These are phyloP conservation scores for Symbiodinium pilosum DNA, from an alignment of 73 alveolate genomes.

Conservation along the genomic window DNA sequence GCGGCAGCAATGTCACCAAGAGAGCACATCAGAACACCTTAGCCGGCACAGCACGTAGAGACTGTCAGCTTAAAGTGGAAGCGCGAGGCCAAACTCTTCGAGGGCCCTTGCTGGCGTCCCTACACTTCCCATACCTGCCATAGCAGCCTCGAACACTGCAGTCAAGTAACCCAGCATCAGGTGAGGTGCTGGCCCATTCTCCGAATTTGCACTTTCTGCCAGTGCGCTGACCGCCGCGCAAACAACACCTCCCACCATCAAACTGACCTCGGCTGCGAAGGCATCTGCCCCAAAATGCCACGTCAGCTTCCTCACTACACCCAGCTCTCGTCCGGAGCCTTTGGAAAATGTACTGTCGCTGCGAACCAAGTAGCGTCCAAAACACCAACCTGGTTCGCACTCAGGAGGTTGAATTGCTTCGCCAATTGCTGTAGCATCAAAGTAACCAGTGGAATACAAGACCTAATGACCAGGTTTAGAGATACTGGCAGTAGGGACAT, in stretches of 20 bases:
- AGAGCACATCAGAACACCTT: constrained; percentile 74
- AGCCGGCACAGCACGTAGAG: too few relatives aligned
- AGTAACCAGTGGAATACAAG: constrained; percentile 70
- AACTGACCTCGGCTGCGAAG: constrained; percentile 4
- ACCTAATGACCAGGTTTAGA: constrained; percentile 73
- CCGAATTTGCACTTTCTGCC: constrained; percentile 48
- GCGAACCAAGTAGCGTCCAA: not conserved
- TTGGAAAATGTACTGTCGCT: too few relatives aligned
- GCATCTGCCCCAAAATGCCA: too few relatives aligned
- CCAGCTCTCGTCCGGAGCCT: too few relatives aligned
- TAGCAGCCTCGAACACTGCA: not conserved
- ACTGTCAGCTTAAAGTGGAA: too few relatives aligned
- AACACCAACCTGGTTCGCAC: not conserved
- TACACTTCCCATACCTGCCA: too few relatives aligned
- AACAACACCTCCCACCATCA: constrained; percentile 59
- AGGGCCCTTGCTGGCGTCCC: too few relatives aligned
- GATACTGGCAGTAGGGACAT: constrained; percentile 80
- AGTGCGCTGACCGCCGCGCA: constrained; percentile 79
- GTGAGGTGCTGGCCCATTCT: not conserved
- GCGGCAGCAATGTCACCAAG: constrained; percentile 87
- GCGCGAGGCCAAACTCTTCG: too few relatives aligned
- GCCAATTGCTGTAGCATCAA: constrained; percentile 70
- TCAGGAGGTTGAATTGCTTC: not conserved
- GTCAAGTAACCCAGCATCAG: not conserved
- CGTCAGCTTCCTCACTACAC: too few relatives aligned